Percentiles rank a stretch among this genome's conserved stretches.
phyloP scores from a whole-genome alignment of 2,329 filamentous ascomycete genomes.

The Ophiostoma populinum region DNA sequence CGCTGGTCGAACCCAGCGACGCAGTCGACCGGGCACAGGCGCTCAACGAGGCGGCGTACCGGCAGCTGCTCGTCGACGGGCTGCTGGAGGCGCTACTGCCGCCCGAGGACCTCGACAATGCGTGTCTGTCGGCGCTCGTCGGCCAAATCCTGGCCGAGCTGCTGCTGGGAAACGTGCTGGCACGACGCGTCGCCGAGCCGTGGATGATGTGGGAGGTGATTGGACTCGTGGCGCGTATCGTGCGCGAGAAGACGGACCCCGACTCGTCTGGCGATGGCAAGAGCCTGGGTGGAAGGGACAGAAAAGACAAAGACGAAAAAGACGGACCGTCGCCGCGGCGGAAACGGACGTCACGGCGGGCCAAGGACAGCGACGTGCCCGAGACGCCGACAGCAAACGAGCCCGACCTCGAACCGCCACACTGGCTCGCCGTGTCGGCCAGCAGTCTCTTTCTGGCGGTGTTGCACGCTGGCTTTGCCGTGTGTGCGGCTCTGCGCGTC shows the following conservation, averaged over 20 bases:
- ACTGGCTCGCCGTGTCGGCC: conserved; percentile 11
- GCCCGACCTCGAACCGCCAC: too few species aligned
- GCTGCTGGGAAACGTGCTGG: conserved; percentile 67
- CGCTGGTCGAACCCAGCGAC: too few species aligned
- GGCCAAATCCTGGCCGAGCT: conserved; percentile 80
- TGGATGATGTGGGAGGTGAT: conserved; percentile 80
- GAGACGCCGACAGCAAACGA: not conserved
- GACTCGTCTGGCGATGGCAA: too few species aligned
- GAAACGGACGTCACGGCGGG: too few species aligned
- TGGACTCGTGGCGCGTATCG: conserved; percentile 45
- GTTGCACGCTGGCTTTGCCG: conserved; percentile 35
- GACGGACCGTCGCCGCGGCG: too few species aligned
- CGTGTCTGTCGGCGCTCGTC: conserved; percentile 66
- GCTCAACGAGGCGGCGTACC: conserved; percentile 67
- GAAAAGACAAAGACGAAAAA: not conserved
- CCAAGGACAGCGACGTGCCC: too few species aligned
- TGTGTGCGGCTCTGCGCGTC: conserved; percentile 48
- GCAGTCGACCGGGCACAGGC: conserved; percentile 33
- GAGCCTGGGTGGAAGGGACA: too few species aligned
- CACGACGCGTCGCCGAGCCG: conserved; percentile 66
- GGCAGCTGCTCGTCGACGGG: conserved; percentile 72
- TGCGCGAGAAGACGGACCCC: conserved; percentile 14
- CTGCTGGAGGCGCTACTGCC: conserved; percentile 71
- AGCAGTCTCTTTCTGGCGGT: conserved; percentile 36
- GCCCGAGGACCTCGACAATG: conserved; percentile 81